Evolutionary conservation across 306 rosid species (phyloP), one percentile per base, ranked within the genome.

Genomic region (Astragalus membranaceus): DNA sequence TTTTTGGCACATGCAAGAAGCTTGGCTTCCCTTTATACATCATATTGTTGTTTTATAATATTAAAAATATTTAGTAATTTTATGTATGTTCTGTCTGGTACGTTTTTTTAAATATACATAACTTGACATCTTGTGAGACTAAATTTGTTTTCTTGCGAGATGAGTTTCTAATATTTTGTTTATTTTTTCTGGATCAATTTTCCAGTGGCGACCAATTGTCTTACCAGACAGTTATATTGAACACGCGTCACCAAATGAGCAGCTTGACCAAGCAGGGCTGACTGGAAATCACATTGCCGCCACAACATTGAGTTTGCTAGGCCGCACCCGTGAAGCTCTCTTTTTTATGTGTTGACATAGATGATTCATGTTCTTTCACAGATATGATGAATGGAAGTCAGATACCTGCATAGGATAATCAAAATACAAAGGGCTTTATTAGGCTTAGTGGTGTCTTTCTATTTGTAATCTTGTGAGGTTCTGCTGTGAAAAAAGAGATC

Each of bases 241-340:
- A 74, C 96, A 87, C 30, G 91, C 97, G 51, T 85, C 96, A 8
- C 89, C 97, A 70, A 81, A 67, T 9, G 90, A 93, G 75, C 97
- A 93, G 69, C 91, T 93, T 73, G 78, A 86, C 20, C 76, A 85
- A 58, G 94, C 97, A 0, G 98, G 97, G 58, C 50, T 93, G 82
- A 88, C 88, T 0, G 98, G 96, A 59, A 87, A 90, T 75, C 97
- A 85, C 80, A 90, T 93, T 32, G 97, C 98, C 57, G 97, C 98
- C 6, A 84, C 97, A 0, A 85, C 96, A 12, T 73, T 93, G 73
- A 90, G 88, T 82, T 77, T 93, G 76, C 86, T 93, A 0, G 98
- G 98, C 42, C 98, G 89, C 16, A 84, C 82, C 48, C 96, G 98
- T 3, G 98, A 93, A 76, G 98, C 98, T 62, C 89, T 93, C 23